These are phyloP conservation scores for Colletotrichum paranaense DNA, from an alignment of 2,329 filamentous ascomycete genomes.

Conservation along the genomic window DNA sequence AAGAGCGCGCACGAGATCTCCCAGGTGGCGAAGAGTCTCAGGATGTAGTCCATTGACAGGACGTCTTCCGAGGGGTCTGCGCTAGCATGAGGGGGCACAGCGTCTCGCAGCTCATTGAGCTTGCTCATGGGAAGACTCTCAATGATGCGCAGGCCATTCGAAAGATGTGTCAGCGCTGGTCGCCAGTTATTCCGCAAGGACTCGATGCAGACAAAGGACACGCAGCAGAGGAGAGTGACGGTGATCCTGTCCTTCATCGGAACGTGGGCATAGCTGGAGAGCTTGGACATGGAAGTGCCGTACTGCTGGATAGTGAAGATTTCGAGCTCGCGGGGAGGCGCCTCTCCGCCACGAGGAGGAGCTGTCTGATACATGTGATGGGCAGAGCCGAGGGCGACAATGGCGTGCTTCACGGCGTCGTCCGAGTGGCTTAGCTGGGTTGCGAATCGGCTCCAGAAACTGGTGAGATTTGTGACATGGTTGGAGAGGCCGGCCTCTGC, in stretches of 20 bases:
- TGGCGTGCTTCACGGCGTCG: slow-evolving; percentile 46
- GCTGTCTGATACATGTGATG: slow-evolving; percentile 41
- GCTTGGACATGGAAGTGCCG: slow-evolving; percentile 48
- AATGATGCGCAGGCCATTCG: slow-evolving; percentile 46
- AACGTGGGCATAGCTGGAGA: slow-evolving; percentile 20
- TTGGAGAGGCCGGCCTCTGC: slow-evolving; percentile 44
- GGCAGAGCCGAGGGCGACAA: slow-evolving; percentile 48
- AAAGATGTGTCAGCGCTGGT: slow-evolving; percentile 42
- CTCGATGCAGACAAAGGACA: slow-evolving; percentile 46
- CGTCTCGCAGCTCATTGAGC: slow-evolving; percentile 16
- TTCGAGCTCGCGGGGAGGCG: slow-evolving; percentile 43
- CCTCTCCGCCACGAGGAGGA: slow-evolving; percentile 23
- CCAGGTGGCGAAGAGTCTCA: slow-evolving; percentile 39
- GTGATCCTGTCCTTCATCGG: slow-evolving; percentile 40
- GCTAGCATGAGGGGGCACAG: background rate
- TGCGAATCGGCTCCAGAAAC: slow-evolving; percentile 45
- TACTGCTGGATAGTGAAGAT: slow-evolving; percentile 53
- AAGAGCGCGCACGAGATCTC: slow-evolving; percentile 39
- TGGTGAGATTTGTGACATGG: slow-evolving; percentile 41
- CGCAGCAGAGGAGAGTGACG: slow-evolving; percentile 46
- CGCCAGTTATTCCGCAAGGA: slow-evolving; percentile 41
- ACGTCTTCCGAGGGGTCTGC: background rate
- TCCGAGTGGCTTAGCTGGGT: slow-evolving; percentile 44
- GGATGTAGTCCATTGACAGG: slow-evolving; percentile 38
- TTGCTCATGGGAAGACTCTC: slow-evolving; percentile 40